A percentile compares a stretch with the other conserved stretches of the same genome.
Conservation (phyloP, 768 basidiomycete genomes). For the Termitomyces bulborhizus region DNA sequence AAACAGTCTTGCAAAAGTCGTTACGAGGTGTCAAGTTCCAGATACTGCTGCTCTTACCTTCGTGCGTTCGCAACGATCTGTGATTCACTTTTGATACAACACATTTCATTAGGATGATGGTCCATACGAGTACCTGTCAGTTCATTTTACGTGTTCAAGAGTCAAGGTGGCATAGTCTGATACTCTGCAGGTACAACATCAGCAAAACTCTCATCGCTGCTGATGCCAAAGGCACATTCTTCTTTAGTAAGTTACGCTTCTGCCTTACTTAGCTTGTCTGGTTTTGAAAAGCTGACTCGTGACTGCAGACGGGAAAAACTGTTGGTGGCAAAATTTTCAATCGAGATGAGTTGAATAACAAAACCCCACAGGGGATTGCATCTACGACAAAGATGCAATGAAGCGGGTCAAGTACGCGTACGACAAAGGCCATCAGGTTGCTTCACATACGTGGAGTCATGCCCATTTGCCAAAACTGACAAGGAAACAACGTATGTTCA, state of each 20-base stretch:
- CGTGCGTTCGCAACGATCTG: constrained; percentile 12
- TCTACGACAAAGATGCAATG: constrained; percentile 23
- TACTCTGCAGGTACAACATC: constrained; percentile 12
- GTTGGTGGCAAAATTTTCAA: constrained; percentile 11
- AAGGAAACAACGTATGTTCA: constrained; percentile 24
- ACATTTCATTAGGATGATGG: constrained; percentile 14
- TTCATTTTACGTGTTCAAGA: background rate
- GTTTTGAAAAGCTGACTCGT: background rate
- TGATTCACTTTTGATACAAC: background rate
- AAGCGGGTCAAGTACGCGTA: constrained; percentile 29
- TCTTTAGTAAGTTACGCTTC: constrained; percentile 1
- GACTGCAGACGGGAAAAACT: constrained; percentile 30
- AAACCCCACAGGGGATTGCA: constrained; percentile 25
- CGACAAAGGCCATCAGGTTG: constrained; percentile 34
- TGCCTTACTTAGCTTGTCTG: background rate
- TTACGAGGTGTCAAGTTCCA: constrained; percentile 24
- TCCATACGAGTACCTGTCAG: constrained; percentile 12
- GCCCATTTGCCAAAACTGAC: constrained; percentile 24
- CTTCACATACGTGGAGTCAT: constrained; percentile 42
- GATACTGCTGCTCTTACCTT: constrained; percentile 30
- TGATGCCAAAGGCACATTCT: constrained; percentile 35
- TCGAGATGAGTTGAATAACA: background rate
- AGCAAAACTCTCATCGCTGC: constrained; percentile 24
- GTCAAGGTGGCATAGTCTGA: background rate
- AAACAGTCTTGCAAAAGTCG: constrained; percentile 19